Base-by-base conservation (phyloP, 176 grass and related monocot species). In the Oryza punctata region DNA sequence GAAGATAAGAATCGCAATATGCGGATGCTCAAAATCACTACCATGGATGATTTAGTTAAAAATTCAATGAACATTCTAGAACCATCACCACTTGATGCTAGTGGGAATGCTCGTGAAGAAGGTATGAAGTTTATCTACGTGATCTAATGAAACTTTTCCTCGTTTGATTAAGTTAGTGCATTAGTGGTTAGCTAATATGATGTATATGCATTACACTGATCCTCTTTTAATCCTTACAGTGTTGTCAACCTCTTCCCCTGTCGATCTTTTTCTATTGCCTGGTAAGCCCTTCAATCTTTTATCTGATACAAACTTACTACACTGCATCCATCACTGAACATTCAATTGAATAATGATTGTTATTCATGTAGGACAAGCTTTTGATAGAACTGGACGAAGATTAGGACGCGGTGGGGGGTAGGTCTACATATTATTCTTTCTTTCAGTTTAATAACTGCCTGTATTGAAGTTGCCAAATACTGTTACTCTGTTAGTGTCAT, bases 11-110 rank as follows among this genome's bases (percentile, higher is more conserved):
- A 99, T 82, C 90, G 93, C 60, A 86, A 99, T 80, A 99, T 99
- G 96, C 70, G 85, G 81, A 99, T 96, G 93, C 64, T 96, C 65
- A 95, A 85, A 88, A 96, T 99, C 52, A 94, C 91, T 30, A 78
- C 86, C 52, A 90, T 90, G 80, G 77, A 94, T 74, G 93, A 99
- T 84, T 85, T 99, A 50, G 63, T 96, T 72, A 84, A 88, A 65
- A 96, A 94, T 92, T 96, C 93, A 65, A 96, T 99, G 96, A 96
- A 99, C 27, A 99, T 99, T 78, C 35, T 99, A 81, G 96, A 99
- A 73, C 93, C 96, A 26, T 92, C 87, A 23, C 89, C 91, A n/a
- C 5, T 87, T 11, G 87, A 95, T 89, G 76, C 83, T 87, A 84
- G 44, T 19, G 87, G 88, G 26, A 90, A 75, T 54, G 69, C 84